Base-by-base conservation (phyloP, 441 rosid genomes). In the Gossypium davidsonii region DNA sequence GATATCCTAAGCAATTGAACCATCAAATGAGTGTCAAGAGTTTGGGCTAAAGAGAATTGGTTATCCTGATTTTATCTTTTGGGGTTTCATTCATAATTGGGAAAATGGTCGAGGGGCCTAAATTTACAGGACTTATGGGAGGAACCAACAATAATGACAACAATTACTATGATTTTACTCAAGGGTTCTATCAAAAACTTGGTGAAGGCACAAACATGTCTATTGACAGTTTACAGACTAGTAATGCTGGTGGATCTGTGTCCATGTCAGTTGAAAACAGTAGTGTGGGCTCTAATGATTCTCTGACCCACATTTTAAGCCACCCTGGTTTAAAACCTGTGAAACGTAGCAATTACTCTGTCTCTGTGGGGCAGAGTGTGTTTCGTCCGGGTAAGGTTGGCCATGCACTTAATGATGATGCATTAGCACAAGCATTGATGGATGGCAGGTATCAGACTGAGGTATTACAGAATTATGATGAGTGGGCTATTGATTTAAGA, bases 161-260 rank as follows among this genome's bases (percentile, higher is more conserved):
- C 81, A 84, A 85, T 73, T 90, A 86, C 75, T 87, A 87, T 83
- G 93, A 91, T 70, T 85, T 89, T 67, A 85, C 98, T 0, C 96
- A 90, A 80, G 93, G 88, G 68, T 90, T 85, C 71, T 93, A 93
- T 72, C 90, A 89, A 58, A 91, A 91, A 76, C 94, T 93, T 51
- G 91, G 87, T 37, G 97, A 91, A 77, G 92, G 92, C 56, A 84
- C 96, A 72, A 93, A 90, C 84, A 93, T 91, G 98, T 93, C 97
- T 14, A 79, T 82, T 5, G 97, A 91, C 76, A 93, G 98, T 83
- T 72, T 90, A 73, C 98, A 90, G 83, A 90, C 94, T 0, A 89
- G 90, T 80, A 88, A 85, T 63, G 96, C 83, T 3, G 98, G 96
- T 31, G 98, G 93, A 18, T 93, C 98, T 48, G 93, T 91, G 10